Conservation (phyloP, 805 yeast genomes). For the Yarrowia hollandica region DNA sequence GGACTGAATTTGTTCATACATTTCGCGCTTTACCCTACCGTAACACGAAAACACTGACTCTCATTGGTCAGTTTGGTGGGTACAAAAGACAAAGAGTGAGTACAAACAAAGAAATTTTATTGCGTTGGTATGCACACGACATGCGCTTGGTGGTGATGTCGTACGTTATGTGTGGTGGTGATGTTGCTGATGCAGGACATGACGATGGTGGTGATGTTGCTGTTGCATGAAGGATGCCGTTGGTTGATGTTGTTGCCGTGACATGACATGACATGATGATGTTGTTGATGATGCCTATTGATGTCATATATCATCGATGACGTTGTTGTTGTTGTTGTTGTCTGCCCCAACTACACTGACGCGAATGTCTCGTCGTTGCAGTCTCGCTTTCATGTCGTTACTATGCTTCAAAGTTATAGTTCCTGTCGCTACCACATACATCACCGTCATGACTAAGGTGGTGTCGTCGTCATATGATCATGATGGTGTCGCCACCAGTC, state of each 20-base stretch:
- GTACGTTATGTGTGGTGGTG: neutral
- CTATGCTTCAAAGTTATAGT: neutral
- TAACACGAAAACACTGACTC: constrained; percentile 27
- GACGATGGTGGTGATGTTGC: constrained; percentile 1
- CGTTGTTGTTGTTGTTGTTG: neutral
- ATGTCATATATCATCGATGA: too few relatives aligned
- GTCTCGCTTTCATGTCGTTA: neutral
- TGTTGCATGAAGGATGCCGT: neutral
- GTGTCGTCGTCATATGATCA: neutral
- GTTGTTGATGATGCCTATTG: neutral
- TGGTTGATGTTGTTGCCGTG: neutral
- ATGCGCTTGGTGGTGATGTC: constrained; percentile 16
- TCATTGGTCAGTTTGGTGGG: constrained; percentile 29
- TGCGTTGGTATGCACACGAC: constrained; percentile 24
- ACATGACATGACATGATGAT: neutral
- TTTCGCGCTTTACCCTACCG: constrained; percentile 30
- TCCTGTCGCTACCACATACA: constrained; percentile 11
- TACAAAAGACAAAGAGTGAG: constrained; percentile 28
- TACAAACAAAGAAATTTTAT: constrained; percentile 24
- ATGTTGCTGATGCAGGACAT: neutral
- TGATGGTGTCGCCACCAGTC: neutral
- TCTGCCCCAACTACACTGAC: too few relatives aligned
- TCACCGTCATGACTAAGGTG: constrained; percentile 2
- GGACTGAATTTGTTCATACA: constrained; percentile 28
- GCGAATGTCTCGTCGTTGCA: neutral